Conservation (phyloP, 2,329 filamentous ascomycete genomes). For the Parascedosporium putredinis region DNA sequence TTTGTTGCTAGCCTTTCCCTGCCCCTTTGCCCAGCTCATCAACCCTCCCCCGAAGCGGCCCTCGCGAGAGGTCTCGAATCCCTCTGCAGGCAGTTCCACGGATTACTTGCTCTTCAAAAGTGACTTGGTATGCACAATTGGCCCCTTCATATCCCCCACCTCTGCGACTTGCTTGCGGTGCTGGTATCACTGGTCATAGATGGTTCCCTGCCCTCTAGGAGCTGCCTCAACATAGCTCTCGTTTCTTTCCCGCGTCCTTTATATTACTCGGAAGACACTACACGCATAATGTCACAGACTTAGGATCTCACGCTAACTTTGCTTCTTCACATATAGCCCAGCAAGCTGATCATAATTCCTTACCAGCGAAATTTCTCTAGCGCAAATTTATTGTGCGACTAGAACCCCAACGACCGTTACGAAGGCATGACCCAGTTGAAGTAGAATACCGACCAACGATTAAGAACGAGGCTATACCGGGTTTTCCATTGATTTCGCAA, state of each 20-base stretch:
- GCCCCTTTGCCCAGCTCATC: background rate
- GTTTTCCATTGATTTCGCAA: constrained; percentile 5
- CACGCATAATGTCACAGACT: background rate
- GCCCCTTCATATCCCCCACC: background rate
- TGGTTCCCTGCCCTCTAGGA: no score
- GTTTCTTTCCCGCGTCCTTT: no score
- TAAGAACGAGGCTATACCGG: constrained; percentile 5
- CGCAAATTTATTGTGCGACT: constrained; percentile 1
- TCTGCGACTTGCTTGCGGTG: no score
- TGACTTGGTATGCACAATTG: background rate
- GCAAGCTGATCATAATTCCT: background rate
- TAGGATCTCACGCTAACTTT: background rate
- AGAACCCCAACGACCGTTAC: background rate
- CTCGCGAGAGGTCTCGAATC: no score
- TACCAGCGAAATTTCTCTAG: background rate
- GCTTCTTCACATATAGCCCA: constrained; percentile 1
- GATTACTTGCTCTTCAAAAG: background rate
- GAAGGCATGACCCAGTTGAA: constrained; percentile 3
- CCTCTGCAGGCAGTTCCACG: background rate
- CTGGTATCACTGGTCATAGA: no score
- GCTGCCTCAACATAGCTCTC: no score
- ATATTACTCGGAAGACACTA: no score
- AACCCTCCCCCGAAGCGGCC: no score
- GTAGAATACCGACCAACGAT: background rate
- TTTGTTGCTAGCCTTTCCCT: background rate